These are phyloP conservation scores for Talaromyces funiculosus DNA, from an alignment of 2,329 filamentous ascomycete genomes.

Conservation along the genomic window DNA sequence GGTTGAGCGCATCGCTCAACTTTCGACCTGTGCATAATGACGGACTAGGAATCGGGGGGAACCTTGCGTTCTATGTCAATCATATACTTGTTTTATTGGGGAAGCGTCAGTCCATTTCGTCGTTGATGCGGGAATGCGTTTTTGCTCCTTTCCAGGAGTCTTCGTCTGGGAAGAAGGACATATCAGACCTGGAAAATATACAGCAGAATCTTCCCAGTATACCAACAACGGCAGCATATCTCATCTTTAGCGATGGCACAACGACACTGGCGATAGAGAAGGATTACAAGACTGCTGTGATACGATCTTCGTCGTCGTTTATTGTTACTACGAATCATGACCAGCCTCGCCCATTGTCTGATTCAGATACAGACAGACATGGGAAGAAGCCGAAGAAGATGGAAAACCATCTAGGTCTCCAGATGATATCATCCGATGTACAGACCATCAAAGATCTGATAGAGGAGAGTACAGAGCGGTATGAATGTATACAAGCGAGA, in stretches of 20 bases:
- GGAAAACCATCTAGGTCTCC: constrained; percentile 18
- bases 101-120: constrained; percentile 49
- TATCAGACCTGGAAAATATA: neutral
- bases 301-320: constrained; percentile 46
- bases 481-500: constrained; percentile 32
- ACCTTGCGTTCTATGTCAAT: constrained; percentile 44
- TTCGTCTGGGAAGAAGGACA: neutral
- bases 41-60: constrained; percentile 19
- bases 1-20: constrained; percentile 47
- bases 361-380: neutral
- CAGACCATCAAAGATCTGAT: constrained; percentile 24
- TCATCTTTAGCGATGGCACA: constrained; percentile 50
- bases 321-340: constrained; percentile 56
- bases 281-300: constrained; percentile 44
- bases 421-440: constrained; percentile 15
- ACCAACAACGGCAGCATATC: constrained; percentile 51
- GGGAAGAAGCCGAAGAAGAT: constrained; percentile 16
- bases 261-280: constrained; percentile 52
- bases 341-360: constrained; percentile 12
- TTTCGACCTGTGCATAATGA: constrained; percentile 48
- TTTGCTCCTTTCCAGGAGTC: constrained; percentile 18
- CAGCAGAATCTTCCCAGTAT: neutral
- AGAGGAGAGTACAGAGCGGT: constrained; percentile 31
- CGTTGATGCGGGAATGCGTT: constrained; percentile 43
- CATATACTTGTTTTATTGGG: constrained; percentile 52